A percentile compares a stretch with the other conserved stretches of the same genome.
Conservation (phyloP, 345 rosid species). For the Clarkia xantiana region DNA sequence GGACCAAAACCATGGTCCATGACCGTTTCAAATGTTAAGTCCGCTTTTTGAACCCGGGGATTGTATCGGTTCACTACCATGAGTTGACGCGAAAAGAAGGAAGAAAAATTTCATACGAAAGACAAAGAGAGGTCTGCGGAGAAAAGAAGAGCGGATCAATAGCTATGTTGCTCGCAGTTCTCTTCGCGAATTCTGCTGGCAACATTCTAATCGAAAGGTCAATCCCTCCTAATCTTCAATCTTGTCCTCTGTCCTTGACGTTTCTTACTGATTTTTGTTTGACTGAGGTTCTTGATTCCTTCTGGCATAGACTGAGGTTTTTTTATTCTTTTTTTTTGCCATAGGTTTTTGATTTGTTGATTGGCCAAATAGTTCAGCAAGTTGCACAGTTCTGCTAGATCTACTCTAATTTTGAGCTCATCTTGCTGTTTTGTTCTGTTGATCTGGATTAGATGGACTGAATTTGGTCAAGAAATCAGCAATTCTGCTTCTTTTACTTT, state of each 20-base stretch:
- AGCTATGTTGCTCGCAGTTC: constrained; percentile 46
- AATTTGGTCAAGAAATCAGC: background rate
- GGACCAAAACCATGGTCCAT: too few relatives aligned
- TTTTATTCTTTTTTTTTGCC: background rate
- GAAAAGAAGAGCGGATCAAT: background rate
- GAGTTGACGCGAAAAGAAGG: too few relatives aligned
- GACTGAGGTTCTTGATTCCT: background rate
- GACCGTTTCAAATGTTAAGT: too few relatives aligned
- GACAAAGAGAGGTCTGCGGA: background rate
- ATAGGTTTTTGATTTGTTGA: background rate
- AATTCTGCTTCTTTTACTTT: background rate
- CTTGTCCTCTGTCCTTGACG: background rate
- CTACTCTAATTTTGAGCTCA: background rate
- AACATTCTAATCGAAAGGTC: constrained; percentile 65
- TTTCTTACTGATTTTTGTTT: background rate
- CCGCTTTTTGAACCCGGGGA: too few relatives aligned
- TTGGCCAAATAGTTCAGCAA: background rate
- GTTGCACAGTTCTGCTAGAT: background rate
- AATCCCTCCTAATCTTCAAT: background rate
- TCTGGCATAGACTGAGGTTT: background rate
- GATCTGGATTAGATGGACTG: background rate
- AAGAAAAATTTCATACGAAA: background rate
- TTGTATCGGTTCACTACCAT: too few relatives aligned
- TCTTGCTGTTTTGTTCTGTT: background rate
- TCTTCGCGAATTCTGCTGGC: constrained; percentile 56